Evolutionary conservation across 768 basidiomycete species (phyloP), one percentile per base, ranked within the genome.

Genomic region (Neoboletus brunneissimus): DNA sequence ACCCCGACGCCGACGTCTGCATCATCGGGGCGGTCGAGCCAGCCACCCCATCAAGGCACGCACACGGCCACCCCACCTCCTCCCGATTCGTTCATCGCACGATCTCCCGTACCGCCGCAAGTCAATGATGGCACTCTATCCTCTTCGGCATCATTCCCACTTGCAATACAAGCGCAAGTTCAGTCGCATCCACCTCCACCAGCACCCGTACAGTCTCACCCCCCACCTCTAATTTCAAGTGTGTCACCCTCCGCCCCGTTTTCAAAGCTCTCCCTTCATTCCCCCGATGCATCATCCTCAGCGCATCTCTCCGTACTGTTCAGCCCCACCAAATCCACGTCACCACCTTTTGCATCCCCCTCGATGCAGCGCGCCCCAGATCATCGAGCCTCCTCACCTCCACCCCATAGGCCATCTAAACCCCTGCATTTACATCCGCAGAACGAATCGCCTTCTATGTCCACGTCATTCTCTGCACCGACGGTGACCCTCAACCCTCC

Each of bases 251-350:
- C 82, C 0, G 67, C 72, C 4, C 73, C 80, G 0, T 84, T 85
- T 56, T 78, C 83, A 44, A 79, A 77, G 48, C 72, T 85, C 38
- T 83, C 83, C 2, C 56, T 84, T 58, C 60, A 79, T 61, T 72
- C 72, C 44, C 73, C 76, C 48, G 56, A 72, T 51, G 56, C 60
- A 48, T 54, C 54, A 29, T 57, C 56, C 22, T 51, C 50, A 13
- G 40, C 62, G 12, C 53, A 52, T 32, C 37, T 51, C 13, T 56
- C 67, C 41, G 38, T 59, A 11, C 45, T 61, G 40, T 43, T 59
- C 20, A 35, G 32, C 15, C 55, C 58, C 13, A 37, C 53, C 49
- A 50, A 67, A 50, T 37, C 58, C 46, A 29, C 51, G 0, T 23
- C 38, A 8, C 18, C 5, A 27, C 27, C 51, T 18, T 37, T 43